Base-by-base conservation (phyloP, 2,329 filamentous ascomycete genomes). In the Colletotrichum paranaense region DNA sequence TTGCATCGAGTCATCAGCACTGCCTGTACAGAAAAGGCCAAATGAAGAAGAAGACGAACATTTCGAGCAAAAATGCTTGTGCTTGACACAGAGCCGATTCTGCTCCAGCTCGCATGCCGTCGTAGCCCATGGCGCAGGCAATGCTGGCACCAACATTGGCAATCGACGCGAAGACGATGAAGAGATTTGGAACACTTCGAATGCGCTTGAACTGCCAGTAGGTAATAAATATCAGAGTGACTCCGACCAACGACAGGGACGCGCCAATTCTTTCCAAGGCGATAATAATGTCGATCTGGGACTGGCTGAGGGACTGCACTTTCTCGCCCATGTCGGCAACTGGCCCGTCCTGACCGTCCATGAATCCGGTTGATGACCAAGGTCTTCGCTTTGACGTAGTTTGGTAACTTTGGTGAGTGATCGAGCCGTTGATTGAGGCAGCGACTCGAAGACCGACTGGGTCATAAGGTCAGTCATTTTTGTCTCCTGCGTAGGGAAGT, bases 81-180 rank as follows among this genome's bases (percentile, higher is more conserved):
- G 86, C 83, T 77, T 90, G 88, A 76, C 90, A 97, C 6, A 95
- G 82, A 2, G 87, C 78, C 35, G 88, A 90, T 0, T 83, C 80
- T 24, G 85, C 82, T 1, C 91, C 91, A 46, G 83, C 82, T 1
- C 82, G 78, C 53, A 95, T 86, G 1, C 92, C 93, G 19, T 90
- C 88, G 68, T 90, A 89, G 6, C 92, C 92, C 60, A 95, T 94
- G 30, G 95, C 84, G 60, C 93, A 94, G 12, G 92, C 94, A 56
- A 88, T 82, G 76, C 89, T 89, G 14, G 89, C 89, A 2, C 89
- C 89, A 5, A 90, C 81, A 75, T 91, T 91, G 72, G 89, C 87
- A 30, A 91, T 84, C 24, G 89, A 91, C 6, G 89, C 89, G 76
- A 90, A 91, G 28, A 91, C 84, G 63, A 91, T 91, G 75, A 91